phyloP scores from a whole-genome alignment of 306 rosid species.

The Sesbania bispinosa region DNA sequence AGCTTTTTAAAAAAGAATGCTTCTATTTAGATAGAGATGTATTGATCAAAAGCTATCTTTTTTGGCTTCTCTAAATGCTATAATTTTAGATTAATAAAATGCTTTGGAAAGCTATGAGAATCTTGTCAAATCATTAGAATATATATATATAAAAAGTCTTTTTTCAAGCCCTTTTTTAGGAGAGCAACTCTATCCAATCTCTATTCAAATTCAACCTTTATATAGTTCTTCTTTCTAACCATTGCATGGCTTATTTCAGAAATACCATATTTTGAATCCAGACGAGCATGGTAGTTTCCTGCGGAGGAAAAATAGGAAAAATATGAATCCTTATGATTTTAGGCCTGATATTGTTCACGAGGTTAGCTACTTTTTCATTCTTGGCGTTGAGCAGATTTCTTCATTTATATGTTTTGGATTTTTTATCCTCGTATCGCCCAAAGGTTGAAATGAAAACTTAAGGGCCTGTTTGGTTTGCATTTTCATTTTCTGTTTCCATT shows the following conservation, averaged over 20 bases:
- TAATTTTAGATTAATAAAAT: too few relatives aligned
- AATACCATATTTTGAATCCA: conserved; percentile 26
- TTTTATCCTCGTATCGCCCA: too few relatives aligned
- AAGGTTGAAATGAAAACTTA: too few relatives aligned
- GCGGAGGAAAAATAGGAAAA: conserved; percentile 19
- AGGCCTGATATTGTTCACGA: conserved; percentile 28
- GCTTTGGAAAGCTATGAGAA: background rate
- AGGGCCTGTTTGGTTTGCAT: too few relatives aligned
- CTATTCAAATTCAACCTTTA: background rate
- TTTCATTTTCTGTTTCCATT: too few relatives aligned
- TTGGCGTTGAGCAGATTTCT: background rate
- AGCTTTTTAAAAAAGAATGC: background rate
- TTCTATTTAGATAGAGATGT: too few relatives aligned
- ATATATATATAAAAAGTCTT: too few relatives aligned
- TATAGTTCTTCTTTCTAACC: background rate
- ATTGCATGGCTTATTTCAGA: conserved; percentile 1
- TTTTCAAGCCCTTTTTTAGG: background rate
- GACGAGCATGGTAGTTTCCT: conserved; percentile 20
- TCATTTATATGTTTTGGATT: too few relatives aligned
- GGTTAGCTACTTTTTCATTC: background rate
- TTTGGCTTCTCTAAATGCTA: too few relatives aligned
- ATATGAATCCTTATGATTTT: conserved; percentile 22
- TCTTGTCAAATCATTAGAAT: background rate
- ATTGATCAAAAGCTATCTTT: too few relatives aligned
- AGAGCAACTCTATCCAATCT: background rate